These are phyloP conservation scores for Gardenia jasminoides DNA, from an alignment of 257 asterid genomes.

Conservation along the genomic window DNA sequence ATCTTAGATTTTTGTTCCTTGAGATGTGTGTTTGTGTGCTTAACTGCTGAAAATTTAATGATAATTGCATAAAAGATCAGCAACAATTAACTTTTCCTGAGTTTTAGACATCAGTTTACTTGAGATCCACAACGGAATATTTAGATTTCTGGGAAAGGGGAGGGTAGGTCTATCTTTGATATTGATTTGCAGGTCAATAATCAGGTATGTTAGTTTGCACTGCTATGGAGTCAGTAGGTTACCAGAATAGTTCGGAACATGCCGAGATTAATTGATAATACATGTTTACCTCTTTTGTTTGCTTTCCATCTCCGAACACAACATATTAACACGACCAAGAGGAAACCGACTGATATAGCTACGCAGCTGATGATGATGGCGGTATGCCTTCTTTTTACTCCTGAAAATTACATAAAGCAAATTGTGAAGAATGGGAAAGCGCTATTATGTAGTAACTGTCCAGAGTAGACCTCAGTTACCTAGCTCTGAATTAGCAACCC, in stretches of 20 bases:
- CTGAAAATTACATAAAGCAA: conserved; percentile 13
- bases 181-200: too few relatives aligned
- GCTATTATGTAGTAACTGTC: not conserved
- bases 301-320: conserved; percentile 8
- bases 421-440: not conserved
- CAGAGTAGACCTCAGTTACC: conserved; percentile 4
- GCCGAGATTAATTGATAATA: not conserved
- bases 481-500: conserved; percentile 24
- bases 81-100: not conserved
- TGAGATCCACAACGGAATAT: too few relatives aligned
- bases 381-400: not conserved
- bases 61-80: not conserved
- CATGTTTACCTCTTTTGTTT: conserved; percentile 10
- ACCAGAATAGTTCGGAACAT: not conserved
- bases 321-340: conserved; percentile 7
- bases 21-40: not conserved
- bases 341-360: not conserved
- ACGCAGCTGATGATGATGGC: conserved; percentile 12
- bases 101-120: too few relatives aligned
- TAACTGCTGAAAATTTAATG: not conserved
- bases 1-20: not conserved
- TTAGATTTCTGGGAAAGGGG: too few relatives aligned
- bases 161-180: too few relatives aligned
- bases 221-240: too few relatives aligned
- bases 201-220: too few relatives aligned